Base-by-base conservation (phyloP, 108 stramenopile genomes). In the Nitzschia putrida region DNA sequence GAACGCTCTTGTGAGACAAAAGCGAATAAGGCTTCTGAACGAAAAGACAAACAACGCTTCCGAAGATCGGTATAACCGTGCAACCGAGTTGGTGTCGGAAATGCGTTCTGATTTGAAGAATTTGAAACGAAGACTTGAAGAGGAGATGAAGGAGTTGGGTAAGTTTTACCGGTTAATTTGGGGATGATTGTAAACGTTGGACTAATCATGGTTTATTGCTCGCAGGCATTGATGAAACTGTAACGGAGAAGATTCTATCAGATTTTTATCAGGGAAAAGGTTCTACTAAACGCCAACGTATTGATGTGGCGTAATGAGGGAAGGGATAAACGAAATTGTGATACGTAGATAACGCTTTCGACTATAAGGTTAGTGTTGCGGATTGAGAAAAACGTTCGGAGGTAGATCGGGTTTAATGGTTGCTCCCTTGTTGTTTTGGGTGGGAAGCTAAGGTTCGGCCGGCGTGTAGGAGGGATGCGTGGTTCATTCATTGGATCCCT, bases 101-200 rank as follows among this genome's bases (percentile, higher is more conserved):
- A 90, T 93, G 92, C 73, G 87, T 42, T 73, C 83, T 13, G 92
- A 93, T 54, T 76, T 93, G 57, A 87, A 79, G 47, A 86, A 72
- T 64, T 57, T 93, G 52, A 89, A 88, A 56, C 71, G 68, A 12
- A 61, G 89, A 20, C 61, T 93, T 3, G 79, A 86, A 42, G 83
- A 80, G 21, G 92, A 93, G 55, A 68, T 91, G 34, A 66, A 57
- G 14, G 88, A 88, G 50, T 65, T 92, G 47, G 91, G 88, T 72
- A 49, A 45, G 59, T 40, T 3, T 56, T 3, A 26, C 37, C 21
- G n/a, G 7, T 5, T 26, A 40, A 5, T 29, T 14, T 64, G 2
- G 21, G 6, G 12, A 9, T 11, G 13, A 63, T 55, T 55, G 21
- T 22, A 2, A 21, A 21, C 54, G 20, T 55, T 22, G 22, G 5